phyloP scores from a whole-genome alignment of 2,329 filamentous ascomycete genomes.

The Fusarium sororula region DNA sequence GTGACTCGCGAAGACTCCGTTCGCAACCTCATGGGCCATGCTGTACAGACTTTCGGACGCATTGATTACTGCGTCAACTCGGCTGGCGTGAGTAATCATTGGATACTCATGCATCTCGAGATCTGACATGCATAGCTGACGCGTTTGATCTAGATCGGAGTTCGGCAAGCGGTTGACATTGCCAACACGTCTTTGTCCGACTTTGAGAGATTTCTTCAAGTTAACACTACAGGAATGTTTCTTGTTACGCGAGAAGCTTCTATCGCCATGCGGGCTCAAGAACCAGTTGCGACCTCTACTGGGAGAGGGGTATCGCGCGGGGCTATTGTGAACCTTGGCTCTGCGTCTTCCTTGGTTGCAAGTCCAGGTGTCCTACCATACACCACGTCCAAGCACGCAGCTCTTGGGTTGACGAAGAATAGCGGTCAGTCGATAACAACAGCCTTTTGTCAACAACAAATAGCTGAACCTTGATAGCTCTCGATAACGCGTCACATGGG shows the following conservation, averaged over 20 bases:
- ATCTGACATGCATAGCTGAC: background rate
- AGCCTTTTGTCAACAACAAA: fast-evolving
- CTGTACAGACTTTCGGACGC: background rate
- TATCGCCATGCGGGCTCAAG: background rate
- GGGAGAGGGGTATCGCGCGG: background rate
- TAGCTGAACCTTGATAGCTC: background rate
- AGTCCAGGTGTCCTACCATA: background rate
- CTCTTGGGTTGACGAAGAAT: background rate
- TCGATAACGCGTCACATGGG: background rate
- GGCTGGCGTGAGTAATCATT: background rate
- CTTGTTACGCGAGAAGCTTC: background rate
- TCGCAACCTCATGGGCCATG: background rate
- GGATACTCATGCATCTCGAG: background rate
- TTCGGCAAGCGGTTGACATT: background rate
- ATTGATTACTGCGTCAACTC: background rate
- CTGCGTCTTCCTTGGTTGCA: background rate
- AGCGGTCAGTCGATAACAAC: background rate
- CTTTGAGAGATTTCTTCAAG: background rate
- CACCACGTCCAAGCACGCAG: background rate
- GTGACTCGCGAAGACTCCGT: background rate
- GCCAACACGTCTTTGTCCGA: background rate
- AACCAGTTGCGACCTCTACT: background rate
- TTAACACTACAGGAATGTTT: background rate
- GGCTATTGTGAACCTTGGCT: background rate
- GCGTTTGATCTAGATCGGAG: background rate